phyloP scores from a whole-genome alignment of 208 protist species.

The Balamuthia mandrillaris region DNA sequence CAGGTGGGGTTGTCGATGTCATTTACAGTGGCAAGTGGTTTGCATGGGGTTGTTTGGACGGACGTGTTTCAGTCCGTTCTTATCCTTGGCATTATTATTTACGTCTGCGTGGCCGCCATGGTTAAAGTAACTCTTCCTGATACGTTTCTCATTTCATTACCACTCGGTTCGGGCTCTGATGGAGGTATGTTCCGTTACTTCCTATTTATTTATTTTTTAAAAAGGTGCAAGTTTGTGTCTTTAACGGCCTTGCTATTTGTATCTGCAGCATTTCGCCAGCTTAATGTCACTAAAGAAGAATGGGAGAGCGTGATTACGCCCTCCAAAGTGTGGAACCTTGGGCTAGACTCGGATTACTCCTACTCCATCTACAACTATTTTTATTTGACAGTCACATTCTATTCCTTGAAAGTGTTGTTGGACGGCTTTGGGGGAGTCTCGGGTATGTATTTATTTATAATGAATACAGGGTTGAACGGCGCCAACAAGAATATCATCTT shows the following conservation, averaged over 20 bases:
- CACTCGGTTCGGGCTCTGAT: not conserved
- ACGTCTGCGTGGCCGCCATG: not conserved
- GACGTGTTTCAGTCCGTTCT: slow-evolving; percentile 20
- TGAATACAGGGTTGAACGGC: too few species aligned
- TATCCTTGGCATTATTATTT: not conserved
- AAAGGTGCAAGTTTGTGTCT: too few species aligned
- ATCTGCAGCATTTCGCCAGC: too few species aligned
- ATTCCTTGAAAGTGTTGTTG: not conserved
- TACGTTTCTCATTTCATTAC: not conserved
- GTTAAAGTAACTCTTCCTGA: not conserved
- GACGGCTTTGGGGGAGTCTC: not conserved
- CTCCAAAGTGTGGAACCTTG: not conserved
- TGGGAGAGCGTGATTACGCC: not conserved
- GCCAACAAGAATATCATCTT: too few species aligned
- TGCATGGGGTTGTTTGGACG: slow-evolving; percentile 34
- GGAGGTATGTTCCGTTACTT: too few species aligned
- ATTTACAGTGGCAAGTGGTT: slow-evolving; percentile 14
- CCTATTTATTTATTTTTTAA: too few species aligned
- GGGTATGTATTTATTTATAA: too few species aligned
- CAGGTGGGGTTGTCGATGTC: not conserved
- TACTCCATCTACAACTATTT: not conserved
- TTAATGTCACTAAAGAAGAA: not conserved
- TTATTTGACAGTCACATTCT: not conserved
- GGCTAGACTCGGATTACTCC: not conserved
- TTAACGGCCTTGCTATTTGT: too few species aligned